Base-by-base conservation (phyloP, 345 rosid genomes). In the Populus deltoides region DNA sequence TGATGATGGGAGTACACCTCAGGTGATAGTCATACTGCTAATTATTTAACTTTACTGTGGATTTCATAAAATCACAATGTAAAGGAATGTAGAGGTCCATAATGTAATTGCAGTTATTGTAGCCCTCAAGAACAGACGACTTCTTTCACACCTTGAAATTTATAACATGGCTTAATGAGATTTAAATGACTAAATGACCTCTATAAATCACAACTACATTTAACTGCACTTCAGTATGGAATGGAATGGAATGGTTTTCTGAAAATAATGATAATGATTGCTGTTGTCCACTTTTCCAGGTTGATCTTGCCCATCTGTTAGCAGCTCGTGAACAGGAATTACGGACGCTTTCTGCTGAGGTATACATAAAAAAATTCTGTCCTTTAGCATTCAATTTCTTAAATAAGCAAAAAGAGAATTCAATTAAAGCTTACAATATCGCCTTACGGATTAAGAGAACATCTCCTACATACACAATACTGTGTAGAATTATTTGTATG, bases 261-360 rank as follows among this genome's bases (percentile, higher is more conserved):
- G 17, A 15, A 70, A 68, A 36, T 68, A 36, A 33, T 68, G 6
- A 33, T 73, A 77, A 77, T 43, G 65, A 67, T 72, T 68, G 63
- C 69, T 63, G 17, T 31, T 66, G 41, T 35, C 67, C 43, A n/a
- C 55, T 70, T 83, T 85, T 85, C 68, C 88, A 94, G 98, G 97
- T 90, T 80, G 98, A 94, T 90, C 93, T 94, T 27, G 98, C 97
- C 74, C 97, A 94, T 83, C 79, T 94, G 69, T 87, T 94, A 84
- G 93, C 96, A 77, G 96, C 97, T 79, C 96, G 97, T 75, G 97
- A 94, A 83, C 98, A 94, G 81, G 98, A 94, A 78, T 82, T 94
- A 67, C 86, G 98, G 84, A 94, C 96, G 65, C 88, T 92, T 85
- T 88, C 96, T 75, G 98, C 98, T 65, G 98, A 94, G 93, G 97